phyloP scores from a whole-genome alignment of 345 rosid genomes.

The Abelmoschus esculentus region DNA sequence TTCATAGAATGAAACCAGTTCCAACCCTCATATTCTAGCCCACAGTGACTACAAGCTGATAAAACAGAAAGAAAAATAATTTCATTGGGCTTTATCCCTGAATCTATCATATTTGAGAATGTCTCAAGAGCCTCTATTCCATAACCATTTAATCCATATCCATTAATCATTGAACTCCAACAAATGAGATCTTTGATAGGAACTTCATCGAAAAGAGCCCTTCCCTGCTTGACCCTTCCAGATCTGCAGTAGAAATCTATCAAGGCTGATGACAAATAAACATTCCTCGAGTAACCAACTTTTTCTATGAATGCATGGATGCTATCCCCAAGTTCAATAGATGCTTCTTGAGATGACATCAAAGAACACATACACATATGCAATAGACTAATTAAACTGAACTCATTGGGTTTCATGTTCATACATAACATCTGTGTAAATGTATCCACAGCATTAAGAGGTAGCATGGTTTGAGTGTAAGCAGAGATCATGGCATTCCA shows the following conservation, averaged over 20 bases:
- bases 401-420: slow-evolving; percentile 22
- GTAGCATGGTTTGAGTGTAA: slow-evolving; percentile 13
- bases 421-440: slow-evolving; percentile 24
- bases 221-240: slow-evolving; percentile 23
- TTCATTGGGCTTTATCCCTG: slow-evolving; percentile 24
- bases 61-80: slow-evolving; percentile 29
- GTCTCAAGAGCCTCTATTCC: slow-evolving; percentile 27
- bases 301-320: slow-evolving; percentile 12
- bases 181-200: slow-evolving; percentile 25
- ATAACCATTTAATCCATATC: slow-evolving; percentile 28
- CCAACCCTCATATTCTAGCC: slow-evolving; percentile 26
- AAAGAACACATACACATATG: slow-evolving; percentile 28
- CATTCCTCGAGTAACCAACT: slow-evolving; percentile 10
- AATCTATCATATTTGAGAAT: slow-evolving; percentile 20
- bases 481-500: slow-evolving; percentile 30
- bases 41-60: slow-evolving; percentile 34
- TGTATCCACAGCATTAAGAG: slow-evolving; percentile 16
- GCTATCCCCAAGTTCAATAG: slow-evolving; percentile 19
- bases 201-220: slow-evolving; percentile 19
- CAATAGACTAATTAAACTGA: slow-evolving; percentile 22
- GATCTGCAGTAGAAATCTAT: slow-evolving; percentile 27
- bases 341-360: slow-evolving; percentile 16
- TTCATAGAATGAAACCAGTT: slow-evolving; percentile 16
- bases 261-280: slow-evolving; percentile 25
- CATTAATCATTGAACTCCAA: slow-evolving; percentile 30